Evolutionary conservation across 2,329 filamentous ascomycete species (phyloP), one percentile per base, ranked within the genome.

Genomic region (Aspergillus phoenicis): DNA sequence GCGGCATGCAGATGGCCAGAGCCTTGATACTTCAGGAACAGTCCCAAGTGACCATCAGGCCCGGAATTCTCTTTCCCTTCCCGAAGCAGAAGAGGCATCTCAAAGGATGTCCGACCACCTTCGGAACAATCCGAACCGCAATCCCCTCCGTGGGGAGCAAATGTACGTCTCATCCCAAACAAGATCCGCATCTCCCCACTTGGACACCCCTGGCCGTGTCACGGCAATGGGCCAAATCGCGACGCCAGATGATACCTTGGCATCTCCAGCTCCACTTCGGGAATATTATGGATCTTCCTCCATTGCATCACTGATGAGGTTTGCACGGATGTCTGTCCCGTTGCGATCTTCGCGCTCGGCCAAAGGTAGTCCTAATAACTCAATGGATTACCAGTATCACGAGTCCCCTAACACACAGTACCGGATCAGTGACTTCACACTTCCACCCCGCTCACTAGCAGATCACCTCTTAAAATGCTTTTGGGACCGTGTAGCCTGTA

Each of bases 391-490:
- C 60, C 28, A 4, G 55, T 17, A 51, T 48, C 58, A 60, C 58
- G 59, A 57, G 63, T 52, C 59, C 61, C 48, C 56, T 58, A 28
- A 38, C 59, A 55, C 63, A 5, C 64, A 61, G 13, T 67, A 68
- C 45, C 59, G 64, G 36, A 65, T 71, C 10, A 70, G 73, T 17
- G 71, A 77, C 10, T 79, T 77, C 39, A 61, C 68, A 1, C 68
- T 81, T 0, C 80, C 80, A 0, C 77, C 80, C 1, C 75, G 80
- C 1, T 61, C 70, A 2, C 59, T 81, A 6, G 77, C 78, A 38
- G 79, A 82, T 62, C 74, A 79, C 39, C 69, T 82, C 1, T 43
- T 82, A 3, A 62, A 73, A 4, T 70, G 71, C 15, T 82, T 77
- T 56, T 81, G 74, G 62, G 66, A 77, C 13, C 65, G 72, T 8